Evolutionary conservation across 768 basidiomycete genomes (phyloP).

Genomic region (Xerocomellus dryophilus): DNA sequence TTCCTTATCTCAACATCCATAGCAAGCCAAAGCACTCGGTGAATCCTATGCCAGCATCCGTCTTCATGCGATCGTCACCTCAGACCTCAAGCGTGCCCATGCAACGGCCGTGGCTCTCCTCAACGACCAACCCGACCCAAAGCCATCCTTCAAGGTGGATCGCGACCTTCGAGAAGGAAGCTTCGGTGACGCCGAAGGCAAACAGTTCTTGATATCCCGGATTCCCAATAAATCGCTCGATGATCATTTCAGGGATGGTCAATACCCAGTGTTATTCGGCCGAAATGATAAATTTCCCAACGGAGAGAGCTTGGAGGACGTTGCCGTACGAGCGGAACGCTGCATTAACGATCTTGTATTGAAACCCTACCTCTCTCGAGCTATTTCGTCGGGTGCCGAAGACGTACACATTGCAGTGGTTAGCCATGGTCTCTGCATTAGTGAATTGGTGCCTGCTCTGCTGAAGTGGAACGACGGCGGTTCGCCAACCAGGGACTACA

Average conservation of each 20-base stretch:
- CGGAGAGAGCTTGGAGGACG: constrained; percentile 69
- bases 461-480: constrained; percentile 40
- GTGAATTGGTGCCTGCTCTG: constrained; percentile 53
- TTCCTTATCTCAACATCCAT: not conserved
- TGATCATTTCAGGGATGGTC: constrained; percentile 49
- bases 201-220: constrained; percentile 37
- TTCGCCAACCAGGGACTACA: constrained; percentile 32
- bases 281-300: constrained; percentile 58
- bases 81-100: constrained; percentile 61
- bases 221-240: constrained; percentile 33
- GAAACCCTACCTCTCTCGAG: constrained; percentile 48
- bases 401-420: constrained; percentile 60
- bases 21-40: constrained; percentile 68
- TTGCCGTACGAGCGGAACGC: constrained; percentile 51
- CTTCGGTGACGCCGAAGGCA: constrained; percentile 71
- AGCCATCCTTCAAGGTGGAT: constrained; percentile 47
- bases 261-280: constrained; percentile 48
- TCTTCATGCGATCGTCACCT: constrained; percentile 61
- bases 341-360: constrained; percentile 52
- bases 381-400: constrained; percentile 36
- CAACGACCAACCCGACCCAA: constrained; percentile 44
- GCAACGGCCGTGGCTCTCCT: constrained; percentile 59
- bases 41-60: constrained; percentile 44
- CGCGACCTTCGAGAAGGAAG: constrained; percentile 61
- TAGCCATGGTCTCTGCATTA: constrained; percentile 74